These are phyloP conservation scores for Zelonia costaricensis DNA, from an alignment of 208 protist species.

Conservation along the genomic window DNA sequence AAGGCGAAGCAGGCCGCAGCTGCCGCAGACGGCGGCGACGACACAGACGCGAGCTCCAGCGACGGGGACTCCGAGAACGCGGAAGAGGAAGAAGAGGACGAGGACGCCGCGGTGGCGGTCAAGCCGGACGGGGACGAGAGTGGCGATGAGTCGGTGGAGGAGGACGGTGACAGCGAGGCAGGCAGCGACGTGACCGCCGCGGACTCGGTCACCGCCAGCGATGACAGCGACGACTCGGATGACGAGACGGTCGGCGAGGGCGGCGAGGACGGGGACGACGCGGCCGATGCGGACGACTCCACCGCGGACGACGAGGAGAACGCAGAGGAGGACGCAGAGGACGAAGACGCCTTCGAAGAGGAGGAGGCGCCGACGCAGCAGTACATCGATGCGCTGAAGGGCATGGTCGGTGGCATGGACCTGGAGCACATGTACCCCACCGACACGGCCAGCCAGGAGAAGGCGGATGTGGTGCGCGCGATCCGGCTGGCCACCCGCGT, in stretches of 20 bases:
- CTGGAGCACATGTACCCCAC: conserved; percentile 79
- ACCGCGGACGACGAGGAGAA: conserved; percentile 12
- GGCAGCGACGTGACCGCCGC: conserved; percentile 19
- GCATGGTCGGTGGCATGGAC: conserved; percentile 85
- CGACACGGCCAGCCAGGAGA: conserved; percentile 74
- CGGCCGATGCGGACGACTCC: conserved; percentile 19
- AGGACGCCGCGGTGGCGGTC: conserved; percentile 4
- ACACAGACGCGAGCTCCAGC: conserved; percentile 30
- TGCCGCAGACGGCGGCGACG: conserved; percentile 31
- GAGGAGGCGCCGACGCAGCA: conserved; percentile 86
- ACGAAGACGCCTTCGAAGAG: conserved; percentile 43
- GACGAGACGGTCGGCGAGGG: conserved; percentile 17
- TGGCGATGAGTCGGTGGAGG: neutral
- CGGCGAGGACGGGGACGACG: conserved; percentile 21
- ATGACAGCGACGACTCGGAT: conserved; percentile 30
- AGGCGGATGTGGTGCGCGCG: conserved; percentile 76
- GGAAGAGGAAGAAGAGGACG: conserved; percentile 14
- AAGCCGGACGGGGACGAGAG: conserved; percentile 4
- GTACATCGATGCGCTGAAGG: conserved; percentile 83
- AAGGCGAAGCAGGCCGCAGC: conserved; percentile 47
- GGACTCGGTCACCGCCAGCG: conserved; percentile 18
- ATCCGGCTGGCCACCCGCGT: conserved; percentile 72
- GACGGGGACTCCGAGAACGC: conserved; percentile 28
- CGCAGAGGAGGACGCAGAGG: conserved; percentile 12
- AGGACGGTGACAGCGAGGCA: conserved; percentile 18